Percentiles rank a stretch among this genome's conserved stretches.
phyloP scores from a whole-genome alignment of 2,329 filamentous ascomycete genomes.

The Sporothrix curviconia region DNA sequence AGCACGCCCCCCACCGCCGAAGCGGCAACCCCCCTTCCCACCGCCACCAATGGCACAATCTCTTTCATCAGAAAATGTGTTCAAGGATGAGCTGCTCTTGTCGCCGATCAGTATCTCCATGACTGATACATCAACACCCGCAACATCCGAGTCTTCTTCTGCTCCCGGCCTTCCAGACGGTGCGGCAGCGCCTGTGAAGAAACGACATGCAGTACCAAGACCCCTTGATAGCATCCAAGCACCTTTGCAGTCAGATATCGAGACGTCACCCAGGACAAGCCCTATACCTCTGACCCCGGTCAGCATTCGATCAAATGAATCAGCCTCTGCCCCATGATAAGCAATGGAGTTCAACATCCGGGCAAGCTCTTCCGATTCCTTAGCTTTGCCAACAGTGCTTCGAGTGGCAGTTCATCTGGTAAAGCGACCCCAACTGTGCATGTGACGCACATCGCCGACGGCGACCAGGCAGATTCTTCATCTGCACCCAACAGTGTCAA shows the following conservation, averaged over 20 bases:
- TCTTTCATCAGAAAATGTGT: slow-evolving; percentile 3
- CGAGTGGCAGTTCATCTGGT: slow-evolving; percentile 16
- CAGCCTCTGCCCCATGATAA: slow-evolving; percentile 29
- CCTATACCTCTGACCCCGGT: slow-evolving; percentile 25
- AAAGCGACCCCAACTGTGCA: slow-evolving; percentile 12
- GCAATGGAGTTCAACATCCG: slow-evolving; percentile 30
- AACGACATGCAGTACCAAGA: slow-evolving; percentile 18
- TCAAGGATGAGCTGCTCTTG: slow-evolving; percentile 26
- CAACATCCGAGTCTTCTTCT: not conserved
- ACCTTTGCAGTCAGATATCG: slow-evolving; percentile 14
- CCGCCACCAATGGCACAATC: slow-evolving; percentile 24
- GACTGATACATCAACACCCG: not conserved
- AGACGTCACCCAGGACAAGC: slow-evolving; percentile 22
- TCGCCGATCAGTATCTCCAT: slow-evolving; percentile 1
- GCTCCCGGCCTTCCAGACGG: not conserved
- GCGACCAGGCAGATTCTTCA: slow-evolving; percentile 26
- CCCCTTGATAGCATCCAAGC: slow-evolving; percentile 20
- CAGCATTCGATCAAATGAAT: slow-evolving; percentile 24
- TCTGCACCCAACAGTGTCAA: slow-evolving; percentile 31
- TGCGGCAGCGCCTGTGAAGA: slow-evolving; percentile 14
- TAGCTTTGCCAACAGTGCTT: slow-evolving; percentile 27
- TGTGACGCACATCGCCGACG: slow-evolving; percentile 28
- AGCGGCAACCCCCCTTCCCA: slow-evolving; percentile 26
- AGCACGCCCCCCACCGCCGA: slow-evolving; percentile 3
- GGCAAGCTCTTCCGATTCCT: slow-evolving; percentile 37